Percentiles rank a stretch among this genome's conserved stretches.
phyloP scores from a whole-genome alignment of 2,329 filamentous ascomycete genomes.

The Acephala macrosclerotiorum region DNA sequence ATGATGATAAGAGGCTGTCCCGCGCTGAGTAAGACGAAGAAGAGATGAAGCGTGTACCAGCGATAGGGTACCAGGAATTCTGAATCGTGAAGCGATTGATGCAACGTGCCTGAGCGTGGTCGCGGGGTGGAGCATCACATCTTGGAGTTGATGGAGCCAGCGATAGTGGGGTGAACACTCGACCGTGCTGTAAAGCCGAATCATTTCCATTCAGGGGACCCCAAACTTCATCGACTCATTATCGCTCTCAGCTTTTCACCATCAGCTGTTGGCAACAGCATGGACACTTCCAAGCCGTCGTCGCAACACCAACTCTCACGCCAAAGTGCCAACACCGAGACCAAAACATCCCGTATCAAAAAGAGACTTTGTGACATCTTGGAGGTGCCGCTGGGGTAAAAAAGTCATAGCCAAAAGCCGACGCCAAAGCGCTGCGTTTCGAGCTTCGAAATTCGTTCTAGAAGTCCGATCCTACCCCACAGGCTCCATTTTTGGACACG shows the following conservation, averaged over 20 bases:
- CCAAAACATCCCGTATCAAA: neutral
- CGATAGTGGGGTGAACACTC: conserved; percentile 3
- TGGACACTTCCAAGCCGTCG: no score
- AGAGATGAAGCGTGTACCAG: neutral
- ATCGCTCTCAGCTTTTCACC: no score
- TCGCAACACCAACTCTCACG: neutral
- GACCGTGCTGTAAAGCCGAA: neutral
- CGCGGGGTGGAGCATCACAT: neutral
- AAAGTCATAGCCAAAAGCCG: no score
- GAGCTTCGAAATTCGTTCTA: conserved; percentile 1
- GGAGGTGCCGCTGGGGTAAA: neutral
- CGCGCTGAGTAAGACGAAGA: conserved; percentile 6
- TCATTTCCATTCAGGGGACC: neutral
- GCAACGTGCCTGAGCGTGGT: conserved; percentile 4
- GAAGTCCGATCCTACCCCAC: neutral
- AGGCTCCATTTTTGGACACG: neutral
- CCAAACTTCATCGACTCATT: neutral
- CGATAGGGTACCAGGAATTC: neutral
- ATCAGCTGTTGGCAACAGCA: neutral
- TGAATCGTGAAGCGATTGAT: neutral
- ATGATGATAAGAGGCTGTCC: neutral
- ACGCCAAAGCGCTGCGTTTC: neutral
- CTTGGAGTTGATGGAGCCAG: neutral
- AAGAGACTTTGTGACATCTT: conserved; percentile 4
- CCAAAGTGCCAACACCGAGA: neutral